Evolutionary conservation across 805 yeast species (phyloP), one percentile per base, ranked within the genome.

Genomic region (Saccharomycopsis microspora): DNA sequence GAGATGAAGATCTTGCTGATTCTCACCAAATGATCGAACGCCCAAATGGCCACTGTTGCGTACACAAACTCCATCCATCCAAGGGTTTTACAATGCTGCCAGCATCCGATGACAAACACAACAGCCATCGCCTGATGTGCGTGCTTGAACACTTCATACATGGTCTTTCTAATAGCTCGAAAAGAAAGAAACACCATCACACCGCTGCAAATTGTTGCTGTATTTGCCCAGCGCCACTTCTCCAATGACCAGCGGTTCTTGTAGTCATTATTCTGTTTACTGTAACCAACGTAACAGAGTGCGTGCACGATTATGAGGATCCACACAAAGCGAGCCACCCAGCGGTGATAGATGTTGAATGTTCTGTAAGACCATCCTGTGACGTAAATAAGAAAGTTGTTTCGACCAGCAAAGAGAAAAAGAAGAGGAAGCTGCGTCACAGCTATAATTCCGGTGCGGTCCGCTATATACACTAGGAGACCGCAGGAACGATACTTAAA

Each of bases 361-460:
- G 63, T 60, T 30, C 67, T 54, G 46, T 63, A 64, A 4, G 68
- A 60, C 43, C 63, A 51, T 1, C 71, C 69, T 3, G 68, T 64
- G 1, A 62, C 31, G n/a, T 51, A 44, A 8, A 58, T 48, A 7
- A 64, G 50, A 28, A 64, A 50, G 47, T 66, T 65, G 41, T 64
- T 65, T 53, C 71, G 55, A 0, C 67, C 56, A n/a, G 68, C 56
- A 51, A 67, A 66, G 35, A 61, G 44, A 47, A 61, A 61, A 5
- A 64, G 50, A 32, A 67, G 44, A 5, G 71, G 71, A 27, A 67
- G 48, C 47, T 67, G 71, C 33, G 56, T 56, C 1, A 64, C 64
- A 2, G 71, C 69, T 31, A 72, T 53, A 4, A 72, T 72, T 1
- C 76, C 78, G 0, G 72, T 60, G 55, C 77, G 60, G 56, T 73